phyloP scores from a whole-genome alignment of 768 basidiomycete species.

The Hydnomerulius pinastri region DNA sequence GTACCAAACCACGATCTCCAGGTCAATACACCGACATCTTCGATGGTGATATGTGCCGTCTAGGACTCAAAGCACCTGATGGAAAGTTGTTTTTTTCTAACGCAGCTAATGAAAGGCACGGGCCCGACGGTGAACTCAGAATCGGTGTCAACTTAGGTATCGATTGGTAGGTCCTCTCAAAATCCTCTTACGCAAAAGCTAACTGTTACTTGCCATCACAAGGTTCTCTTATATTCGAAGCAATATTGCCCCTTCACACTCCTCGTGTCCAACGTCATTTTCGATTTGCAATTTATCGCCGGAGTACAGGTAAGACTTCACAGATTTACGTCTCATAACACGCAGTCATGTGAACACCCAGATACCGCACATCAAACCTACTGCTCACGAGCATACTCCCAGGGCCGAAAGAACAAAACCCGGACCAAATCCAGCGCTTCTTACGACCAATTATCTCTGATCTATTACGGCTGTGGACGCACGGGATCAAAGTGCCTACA shows the following conservation, averaged over 20 bases:
- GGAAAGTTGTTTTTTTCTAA: slow-evolving; percentile 30
- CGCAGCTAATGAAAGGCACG: slow-evolving; percentile 3
- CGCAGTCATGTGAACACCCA: too few species aligned
- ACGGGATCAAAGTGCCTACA: slow-evolving; percentile 25
- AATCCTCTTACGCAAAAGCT: too few species aligned
- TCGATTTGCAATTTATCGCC: slow-evolving; percentile 33
- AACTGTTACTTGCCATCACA: neutral
- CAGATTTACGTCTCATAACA: neutral
- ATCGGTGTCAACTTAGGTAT: slow-evolving; percentile 31
- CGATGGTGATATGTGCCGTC: slow-evolving; percentile 27
- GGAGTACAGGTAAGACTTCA: slow-evolving; percentile 23
- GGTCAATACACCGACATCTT: slow-evolving; percentile 28
- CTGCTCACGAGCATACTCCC: slow-evolving; percentile 27
- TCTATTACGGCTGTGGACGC: slow-evolving; percentile 21
- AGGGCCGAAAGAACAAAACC: slow-evolving; percentile 28
- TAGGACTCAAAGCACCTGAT: slow-evolving; percentile 22
- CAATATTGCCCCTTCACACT: slow-evolving; percentile 36
- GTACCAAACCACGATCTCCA: neutral
- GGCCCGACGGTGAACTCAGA: slow-evolving; percentile 25
- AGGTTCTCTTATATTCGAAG: slow-evolving; percentile 41
- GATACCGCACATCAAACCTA: slow-evolving; percentile 28
- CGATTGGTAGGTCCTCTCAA: slow-evolving; percentile 29
- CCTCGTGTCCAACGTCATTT: slow-evolving; percentile 36
- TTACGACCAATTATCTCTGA: slow-evolving; percentile 28
- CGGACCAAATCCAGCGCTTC: slow-evolving; percentile 29